Evolutionary conservation across 441 rosid genomes (phyloP).

Genomic region (Euphorbia celastroides): DNA sequence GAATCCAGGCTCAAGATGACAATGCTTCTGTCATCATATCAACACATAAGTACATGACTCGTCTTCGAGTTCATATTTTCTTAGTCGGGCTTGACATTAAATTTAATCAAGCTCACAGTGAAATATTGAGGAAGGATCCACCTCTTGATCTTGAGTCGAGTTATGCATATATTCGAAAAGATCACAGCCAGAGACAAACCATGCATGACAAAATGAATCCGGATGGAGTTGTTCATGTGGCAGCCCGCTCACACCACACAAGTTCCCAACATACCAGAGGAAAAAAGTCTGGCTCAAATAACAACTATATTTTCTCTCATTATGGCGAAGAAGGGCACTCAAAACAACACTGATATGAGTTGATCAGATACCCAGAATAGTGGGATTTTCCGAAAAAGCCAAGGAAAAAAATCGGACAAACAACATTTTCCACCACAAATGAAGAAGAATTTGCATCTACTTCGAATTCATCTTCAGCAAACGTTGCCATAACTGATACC

Average conservation of each 20-base stretch:
- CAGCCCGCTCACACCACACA: not conserved
- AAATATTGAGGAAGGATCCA: not conserved
- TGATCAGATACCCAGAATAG: not conserved
- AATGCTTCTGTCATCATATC: not conserved
- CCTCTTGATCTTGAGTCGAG: not conserved
- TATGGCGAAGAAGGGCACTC: not conserved
- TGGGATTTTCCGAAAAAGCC: constrained; percentile 2
- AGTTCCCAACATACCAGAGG: not conserved
- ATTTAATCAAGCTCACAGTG: not conserved
- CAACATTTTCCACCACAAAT: not conserved
- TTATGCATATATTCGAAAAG: not conserved
- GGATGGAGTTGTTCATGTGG: not conserved
- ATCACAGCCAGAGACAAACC: not conserved
- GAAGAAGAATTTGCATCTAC: not conserved
- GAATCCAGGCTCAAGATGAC: not conserved
- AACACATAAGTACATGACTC: not conserved
- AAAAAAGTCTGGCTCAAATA: not conserved
- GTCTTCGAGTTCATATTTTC: constrained; percentile 12
- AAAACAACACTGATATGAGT: not conserved
- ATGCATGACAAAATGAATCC: not conserved
- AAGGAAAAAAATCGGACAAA: not conserved
- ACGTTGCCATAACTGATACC: not conserved
- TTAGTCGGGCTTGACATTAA: not conserved
- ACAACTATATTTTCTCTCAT: not conserved
- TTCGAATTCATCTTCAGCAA: not conserved